These are phyloP conservation scores for Cladochytrium replicatum DNA, from an alignment of 192 early-diverging fungal genomes.

Conservation along the genomic window DNA sequence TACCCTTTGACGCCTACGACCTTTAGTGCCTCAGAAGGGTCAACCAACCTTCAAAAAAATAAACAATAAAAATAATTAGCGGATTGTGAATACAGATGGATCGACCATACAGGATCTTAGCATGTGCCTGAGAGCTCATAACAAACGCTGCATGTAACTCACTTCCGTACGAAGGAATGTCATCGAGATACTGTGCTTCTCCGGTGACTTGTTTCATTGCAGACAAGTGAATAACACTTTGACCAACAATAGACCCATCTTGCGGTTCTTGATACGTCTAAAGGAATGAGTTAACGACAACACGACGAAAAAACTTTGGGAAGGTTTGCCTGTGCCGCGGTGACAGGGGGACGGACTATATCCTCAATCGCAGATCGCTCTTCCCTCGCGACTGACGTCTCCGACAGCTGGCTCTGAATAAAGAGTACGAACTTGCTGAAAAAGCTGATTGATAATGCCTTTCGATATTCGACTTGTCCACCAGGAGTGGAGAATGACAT, in stretches of 20 bases:
- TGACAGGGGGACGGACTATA: too few species aligned
- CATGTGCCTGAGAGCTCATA: constrained; percentile 54
- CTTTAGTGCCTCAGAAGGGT: constrained; percentile 48
- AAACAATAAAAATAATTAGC: neutral
- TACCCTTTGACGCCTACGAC: constrained; percentile 57
- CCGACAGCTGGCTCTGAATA: neutral
- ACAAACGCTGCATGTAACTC: constrained; percentile 66
- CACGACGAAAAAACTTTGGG: too few species aligned
- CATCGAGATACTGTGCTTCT: constrained; percentile 73
- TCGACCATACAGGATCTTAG: constrained; percentile 39
- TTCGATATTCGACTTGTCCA: constrained; percentile 33
- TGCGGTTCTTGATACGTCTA: neutral
- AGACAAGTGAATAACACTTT: constrained; percentile 57
- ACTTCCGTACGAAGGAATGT: constrained; percentile 59
- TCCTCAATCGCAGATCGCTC: too few species aligned
- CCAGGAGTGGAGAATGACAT: constrained; percentile 26
- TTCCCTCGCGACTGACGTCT: too few species aligned
- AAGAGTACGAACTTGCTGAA: constrained; percentile 20
- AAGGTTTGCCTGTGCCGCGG: too few species aligned
- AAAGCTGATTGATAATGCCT: constrained; percentile 21
- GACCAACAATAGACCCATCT: constrained; percentile 39
- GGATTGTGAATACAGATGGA: neutral
- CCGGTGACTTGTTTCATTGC: constrained; percentile 79
- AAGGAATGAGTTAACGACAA: neutral
- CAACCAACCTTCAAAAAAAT: constrained; percentile 32